Evolutionary conservation across 2,329 filamentous ascomycete genomes (phyloP).

Genomic region (Cladosporium oxysporum): DNA sequence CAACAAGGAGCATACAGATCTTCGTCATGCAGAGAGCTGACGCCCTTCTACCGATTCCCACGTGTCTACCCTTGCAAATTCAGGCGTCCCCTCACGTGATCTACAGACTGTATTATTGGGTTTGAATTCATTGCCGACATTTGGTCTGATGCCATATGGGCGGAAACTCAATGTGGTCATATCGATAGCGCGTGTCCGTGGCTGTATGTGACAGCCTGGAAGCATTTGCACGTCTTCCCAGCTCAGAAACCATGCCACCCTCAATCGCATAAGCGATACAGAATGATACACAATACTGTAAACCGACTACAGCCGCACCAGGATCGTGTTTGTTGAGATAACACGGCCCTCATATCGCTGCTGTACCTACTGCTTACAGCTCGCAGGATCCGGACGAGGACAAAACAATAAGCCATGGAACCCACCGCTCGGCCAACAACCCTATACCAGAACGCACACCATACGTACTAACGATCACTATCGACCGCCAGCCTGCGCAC

Average conservation of each 20-base stretch:
- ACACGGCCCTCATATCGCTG: background rate
- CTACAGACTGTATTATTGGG: background rate
- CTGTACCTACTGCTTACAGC: constrained; percentile 13
- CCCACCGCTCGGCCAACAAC: constrained; percentile 9
- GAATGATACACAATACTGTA: background rate
- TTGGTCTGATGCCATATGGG: background rate
- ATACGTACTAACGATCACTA: background rate
- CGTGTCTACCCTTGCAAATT: background rate
- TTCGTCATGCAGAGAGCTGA: background rate
- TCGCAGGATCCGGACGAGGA: background rate
- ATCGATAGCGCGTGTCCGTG: background rate
- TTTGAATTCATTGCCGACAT: background rate
- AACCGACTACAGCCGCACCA: constrained; percentile 2
- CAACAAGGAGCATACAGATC: background rate
- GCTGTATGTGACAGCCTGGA: background rate
- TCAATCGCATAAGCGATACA: background rate
- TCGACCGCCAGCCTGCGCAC: background rate
- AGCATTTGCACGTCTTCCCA: background rate
- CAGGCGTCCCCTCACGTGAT: background rate
- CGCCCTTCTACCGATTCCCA: background rate
- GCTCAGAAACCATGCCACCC: background rate
- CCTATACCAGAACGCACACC: background rate
- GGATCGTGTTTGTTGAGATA: constrained; percentile 6
- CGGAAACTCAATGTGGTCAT: background rate
- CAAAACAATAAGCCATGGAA: background rate